Evolutionary conservation across 306 rosid species (phyloP).

Genomic region (Fagus crenata): DNA sequence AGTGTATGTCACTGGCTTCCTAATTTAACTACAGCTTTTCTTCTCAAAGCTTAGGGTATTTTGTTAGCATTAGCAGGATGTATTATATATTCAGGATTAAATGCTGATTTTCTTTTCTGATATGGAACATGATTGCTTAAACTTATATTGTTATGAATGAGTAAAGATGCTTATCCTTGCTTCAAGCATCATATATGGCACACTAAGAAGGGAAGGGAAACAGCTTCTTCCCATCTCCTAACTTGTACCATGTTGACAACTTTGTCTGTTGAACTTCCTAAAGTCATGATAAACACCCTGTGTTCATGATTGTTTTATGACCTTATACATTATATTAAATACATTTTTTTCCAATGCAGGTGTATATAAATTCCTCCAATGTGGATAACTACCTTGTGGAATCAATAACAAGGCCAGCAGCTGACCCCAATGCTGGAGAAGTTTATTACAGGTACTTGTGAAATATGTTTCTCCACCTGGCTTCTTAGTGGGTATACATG

Average conservation of each 20-base stretch:
- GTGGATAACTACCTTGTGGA: conserved; percentile 94
- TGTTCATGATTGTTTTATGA: conserved; percentile 19
- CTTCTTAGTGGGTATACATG: no score
- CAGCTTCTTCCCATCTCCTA: conserved; percentile 1
- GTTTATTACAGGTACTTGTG: conserved; percentile 75
- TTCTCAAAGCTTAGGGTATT: conserved; percentile 2
- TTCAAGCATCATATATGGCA: neutral
- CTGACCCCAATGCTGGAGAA: conserved; percentile 90
- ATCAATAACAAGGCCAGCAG: conserved; percentile 82
- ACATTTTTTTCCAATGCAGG: conserved; percentile 44
- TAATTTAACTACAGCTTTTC: conserved; percentile 20
- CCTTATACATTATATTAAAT: conserved; percentile 12
- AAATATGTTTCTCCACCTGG: neutral
- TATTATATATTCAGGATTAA: conserved; percentile 2
- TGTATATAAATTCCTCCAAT: conserved; percentile 67
- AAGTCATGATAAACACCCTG: neutral
- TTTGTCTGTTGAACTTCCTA: neutral
- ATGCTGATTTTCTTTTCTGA: neutral
- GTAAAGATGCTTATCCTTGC: neutral
- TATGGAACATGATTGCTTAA: neutral
- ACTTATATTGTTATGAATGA: neutral
- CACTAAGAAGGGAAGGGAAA: neutral
- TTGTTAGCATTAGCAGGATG: conserved; percentile 1
- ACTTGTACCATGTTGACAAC: neutral
- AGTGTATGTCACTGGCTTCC: conserved; percentile 53